phyloP scores from a whole-genome alignment of 208 protist species.

The Trypanosoma rangeli region DNA sequence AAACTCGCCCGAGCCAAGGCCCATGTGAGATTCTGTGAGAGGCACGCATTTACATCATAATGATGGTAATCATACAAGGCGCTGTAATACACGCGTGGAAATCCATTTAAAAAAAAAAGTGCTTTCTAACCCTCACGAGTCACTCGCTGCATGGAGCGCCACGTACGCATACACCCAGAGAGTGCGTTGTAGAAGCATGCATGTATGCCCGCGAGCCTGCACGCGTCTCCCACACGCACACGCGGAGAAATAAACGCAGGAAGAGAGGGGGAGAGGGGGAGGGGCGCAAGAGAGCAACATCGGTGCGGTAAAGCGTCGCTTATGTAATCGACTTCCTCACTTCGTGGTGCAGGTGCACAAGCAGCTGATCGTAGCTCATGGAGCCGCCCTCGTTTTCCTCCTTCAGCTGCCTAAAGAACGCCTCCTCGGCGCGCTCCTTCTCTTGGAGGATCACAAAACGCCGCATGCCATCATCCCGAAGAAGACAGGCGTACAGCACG shows the following conservation, averaged over 20 bases:
- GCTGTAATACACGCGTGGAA: background rate
- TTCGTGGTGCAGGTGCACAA: constrained; percentile 65
- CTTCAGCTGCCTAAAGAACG: constrained; percentile 81
- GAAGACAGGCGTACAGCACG: constrained; percentile 65
- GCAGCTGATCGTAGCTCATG: constrained; percentile 69
- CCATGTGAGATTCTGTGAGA: background rate
- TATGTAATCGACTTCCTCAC: constrained; percentile 48
- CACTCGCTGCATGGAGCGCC: too few relatives aligned
- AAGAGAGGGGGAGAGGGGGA: constrained; percentile 12
- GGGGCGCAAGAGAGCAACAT: constrained; percentile 1
- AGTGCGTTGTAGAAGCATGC: too few relatives aligned
- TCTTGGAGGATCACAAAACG: constrained; percentile 81
- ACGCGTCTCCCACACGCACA: too few relatives aligned
- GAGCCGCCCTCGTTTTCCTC: constrained; percentile 51
- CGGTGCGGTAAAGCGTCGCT: background rate
- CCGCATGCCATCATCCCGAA: constrained; percentile 75
- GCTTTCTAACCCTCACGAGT: too few relatives aligned
- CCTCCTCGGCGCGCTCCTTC: constrained; percentile 69
- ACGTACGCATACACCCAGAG: too few relatives aligned
- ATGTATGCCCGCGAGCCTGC: background rate
- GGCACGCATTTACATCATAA: background rate
- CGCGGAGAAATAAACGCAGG: background rate
- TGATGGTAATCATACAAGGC: background rate
- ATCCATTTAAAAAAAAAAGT: too few relatives aligned
- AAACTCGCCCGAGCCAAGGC: background rate